Evolutionary conservation across 768 basidiomycete species (phyloP).

Genomic region (Lactarius psammicola): DNA sequence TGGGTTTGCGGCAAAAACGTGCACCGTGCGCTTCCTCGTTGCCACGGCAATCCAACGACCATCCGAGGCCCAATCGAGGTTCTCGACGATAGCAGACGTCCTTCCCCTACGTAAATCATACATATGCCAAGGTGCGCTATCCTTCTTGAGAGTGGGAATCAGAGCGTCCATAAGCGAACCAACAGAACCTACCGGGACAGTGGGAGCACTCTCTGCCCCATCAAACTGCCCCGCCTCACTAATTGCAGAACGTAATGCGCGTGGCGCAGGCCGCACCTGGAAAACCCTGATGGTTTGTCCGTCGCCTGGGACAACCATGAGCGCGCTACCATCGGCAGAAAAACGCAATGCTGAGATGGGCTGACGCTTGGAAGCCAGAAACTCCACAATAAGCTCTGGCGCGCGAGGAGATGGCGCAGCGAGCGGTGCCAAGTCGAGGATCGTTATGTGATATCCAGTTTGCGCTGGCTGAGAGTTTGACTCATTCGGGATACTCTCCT

Average conservation of each 20-base stretch:
- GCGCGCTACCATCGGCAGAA: slow-evolving; percentile 50
- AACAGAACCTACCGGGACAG: slow-evolving; percentile 1
- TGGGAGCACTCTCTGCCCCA: not conserved
- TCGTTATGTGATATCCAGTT: slow-evolving; percentile 45
- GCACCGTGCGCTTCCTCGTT: slow-evolving; percentile 62
- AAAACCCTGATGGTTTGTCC: slow-evolving; percentile 56
- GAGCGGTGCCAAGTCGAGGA: slow-evolving; percentile 53
- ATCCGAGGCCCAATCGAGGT: slow-evolving; percentile 52
- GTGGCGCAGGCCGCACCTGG: slow-evolving; percentile 38
- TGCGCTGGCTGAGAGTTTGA: not conserved
- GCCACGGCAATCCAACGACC: slow-evolving; percentile 68
- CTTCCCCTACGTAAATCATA: slow-evolving; percentile 72
- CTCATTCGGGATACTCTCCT: slow-evolving; percentile 1
- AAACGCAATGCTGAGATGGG: slow-evolving; percentile 50
- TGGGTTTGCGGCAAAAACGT: slow-evolving; percentile 75
- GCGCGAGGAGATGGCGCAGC: slow-evolving; percentile 25
- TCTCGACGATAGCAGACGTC: slow-evolving; percentile 63
- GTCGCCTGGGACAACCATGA: slow-evolving; percentile 52
- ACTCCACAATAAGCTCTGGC: slow-evolving; percentile 45
- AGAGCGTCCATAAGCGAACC: not conserved
- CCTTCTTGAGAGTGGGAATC: slow-evolving; percentile 5
- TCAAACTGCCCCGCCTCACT: slow-evolving; percentile 1
- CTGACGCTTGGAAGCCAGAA: slow-evolving; percentile 48
- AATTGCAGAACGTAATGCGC: slow-evolving; percentile 25
- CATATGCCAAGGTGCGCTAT: slow-evolving; percentile 47